Evolutionary conservation across 108 stramenopile species (phyloP).

Genomic region (Seminavis robusta): DNA sequence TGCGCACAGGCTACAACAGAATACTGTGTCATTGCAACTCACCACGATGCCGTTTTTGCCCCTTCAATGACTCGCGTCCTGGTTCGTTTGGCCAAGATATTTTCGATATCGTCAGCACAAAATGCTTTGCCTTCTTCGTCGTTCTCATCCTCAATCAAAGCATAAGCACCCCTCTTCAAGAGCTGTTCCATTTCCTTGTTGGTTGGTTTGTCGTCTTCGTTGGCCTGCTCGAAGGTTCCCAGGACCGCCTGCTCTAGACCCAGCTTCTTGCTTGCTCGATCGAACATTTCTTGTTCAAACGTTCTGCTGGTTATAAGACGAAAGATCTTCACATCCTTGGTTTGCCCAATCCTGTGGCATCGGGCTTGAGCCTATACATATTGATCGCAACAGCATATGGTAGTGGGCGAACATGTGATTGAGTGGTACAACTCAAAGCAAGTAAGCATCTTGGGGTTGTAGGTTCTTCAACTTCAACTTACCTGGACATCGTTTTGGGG

Average conservation of each 20-base stretch:
- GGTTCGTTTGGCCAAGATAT: slow-evolving; percentile 82
- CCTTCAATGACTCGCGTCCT: slow-evolving; percentile 88
- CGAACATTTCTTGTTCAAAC: slow-evolving; percentile 99
- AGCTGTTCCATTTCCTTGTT: slow-evolving; percentile 92
- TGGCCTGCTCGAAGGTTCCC: slow-evolving; percentile 86
- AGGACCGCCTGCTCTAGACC: slow-evolving; percentile 99
- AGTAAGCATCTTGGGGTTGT: too few species aligned
- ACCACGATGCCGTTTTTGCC: slow-evolving; percentile 87
- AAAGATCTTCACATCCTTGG: slow-evolving; percentile 94
- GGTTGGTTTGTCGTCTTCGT: slow-evolving; percentile 86
- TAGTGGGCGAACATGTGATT: too few species aligned
- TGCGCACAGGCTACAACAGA: too few species aligned
- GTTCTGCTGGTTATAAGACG: slow-evolving; percentile 95
- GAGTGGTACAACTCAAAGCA: too few species aligned
- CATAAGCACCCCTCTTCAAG: slow-evolving; percentile 91
- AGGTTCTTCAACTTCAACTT: too few species aligned
- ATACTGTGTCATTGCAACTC: too few species aligned
- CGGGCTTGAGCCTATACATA: slow-evolving; percentile 96
- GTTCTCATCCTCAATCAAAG: slow-evolving; percentile 79
- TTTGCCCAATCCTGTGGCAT: slow-evolving; percentile 99
- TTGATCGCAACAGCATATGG: too few species aligned
- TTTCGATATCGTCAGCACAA: slow-evolving; percentile 89
- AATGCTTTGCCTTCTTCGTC: slow-evolving; percentile 84
- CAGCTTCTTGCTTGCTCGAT: slow-evolving; percentile 95
- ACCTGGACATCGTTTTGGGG: slow-evolving; percentile 99